Evolutionary conservation across 1,284 basidiomycete species (phyloP).

Genomic region (Ustilago trichophora): DNA sequence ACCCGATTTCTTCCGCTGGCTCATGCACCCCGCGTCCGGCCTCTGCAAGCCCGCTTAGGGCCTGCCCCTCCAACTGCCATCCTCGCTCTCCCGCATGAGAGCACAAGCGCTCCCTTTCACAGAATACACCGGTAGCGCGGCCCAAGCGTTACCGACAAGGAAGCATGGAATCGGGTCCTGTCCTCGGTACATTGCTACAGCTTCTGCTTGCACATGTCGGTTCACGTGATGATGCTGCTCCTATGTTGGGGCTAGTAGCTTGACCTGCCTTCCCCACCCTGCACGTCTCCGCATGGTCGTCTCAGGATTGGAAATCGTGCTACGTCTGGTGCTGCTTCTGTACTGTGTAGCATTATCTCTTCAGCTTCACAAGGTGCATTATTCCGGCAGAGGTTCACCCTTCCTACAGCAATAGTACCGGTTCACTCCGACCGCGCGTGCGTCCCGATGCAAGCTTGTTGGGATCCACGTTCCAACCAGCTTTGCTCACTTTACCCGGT

Average conservation of each 20-base stretch:
- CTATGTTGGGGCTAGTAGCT: not conserved
- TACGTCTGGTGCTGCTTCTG: too few species aligned
- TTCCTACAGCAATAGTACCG: too few species aligned
- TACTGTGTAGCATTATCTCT: too few species aligned
- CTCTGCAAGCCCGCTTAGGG: not conserved
- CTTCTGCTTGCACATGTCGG: constrained; percentile 2
- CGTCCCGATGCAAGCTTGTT: too few species aligned
- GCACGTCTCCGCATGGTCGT: too few species aligned
- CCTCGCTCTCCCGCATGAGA: not conserved
- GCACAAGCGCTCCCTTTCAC: constrained; percentile 15
- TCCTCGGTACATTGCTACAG: constrained; percentile 1
- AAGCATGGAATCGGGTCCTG: not conserved
- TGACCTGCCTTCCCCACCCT: too few species aligned
- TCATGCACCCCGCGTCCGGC: constrained; percentile 30
- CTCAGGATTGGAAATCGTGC: too few species aligned
- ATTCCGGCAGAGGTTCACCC: too few species aligned
- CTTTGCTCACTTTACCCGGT: too few species aligned
- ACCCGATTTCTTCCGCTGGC: constrained; percentile 30
- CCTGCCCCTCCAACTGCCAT: not conserved
- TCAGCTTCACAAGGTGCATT: too few species aligned
- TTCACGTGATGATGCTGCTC: not conserved
- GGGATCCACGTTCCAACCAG: too few species aligned
- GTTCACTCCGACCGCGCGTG: too few species aligned
- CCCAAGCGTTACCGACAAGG: constrained; percentile 3
- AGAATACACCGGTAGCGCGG: not conserved